A percentile compares a stretch with the other conserved stretches of the same genome.
phyloP scores from a whole-genome alignment of 1,284 basidiomycete genomes.

The Trichosporon ovoides region DNA sequence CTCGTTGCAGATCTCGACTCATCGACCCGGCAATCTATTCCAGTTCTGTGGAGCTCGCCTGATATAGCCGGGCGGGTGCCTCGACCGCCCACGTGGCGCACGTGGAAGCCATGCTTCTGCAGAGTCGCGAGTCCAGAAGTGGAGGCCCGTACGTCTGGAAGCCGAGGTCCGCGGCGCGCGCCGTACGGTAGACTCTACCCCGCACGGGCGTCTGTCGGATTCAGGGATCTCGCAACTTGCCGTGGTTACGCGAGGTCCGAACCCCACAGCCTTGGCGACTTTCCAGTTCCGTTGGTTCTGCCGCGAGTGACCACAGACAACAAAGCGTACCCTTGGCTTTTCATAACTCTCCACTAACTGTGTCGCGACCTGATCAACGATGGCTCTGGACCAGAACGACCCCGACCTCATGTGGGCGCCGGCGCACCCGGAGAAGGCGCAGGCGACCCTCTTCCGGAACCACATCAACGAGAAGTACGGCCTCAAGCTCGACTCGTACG shows the following conservation, averaged over 20 bases:
- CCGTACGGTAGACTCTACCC: neutral
- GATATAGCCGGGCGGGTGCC: no score
- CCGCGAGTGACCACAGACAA: neutral
- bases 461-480: conserved; percentile 57
- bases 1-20: no score
- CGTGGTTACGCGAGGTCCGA: conserved; percentile 5
- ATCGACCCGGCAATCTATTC: no score
- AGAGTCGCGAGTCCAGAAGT: no score
- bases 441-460: conserved; percentile 58
- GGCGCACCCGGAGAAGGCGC: conserved; percentile 52
- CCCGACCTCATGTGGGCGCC: conserved; percentile 54
- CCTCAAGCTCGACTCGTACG: conserved; percentile 57
- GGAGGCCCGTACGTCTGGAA: no score
- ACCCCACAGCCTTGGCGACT: neutral
- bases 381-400: conserved; percentile 20
- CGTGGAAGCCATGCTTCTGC: no score
- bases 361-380: neutral
- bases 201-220: neutral
- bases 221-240: neutral
- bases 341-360: neutral
- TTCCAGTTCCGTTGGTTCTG: neutral
- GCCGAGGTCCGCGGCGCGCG: neutral
- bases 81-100: no score
- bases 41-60: no score
- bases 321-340: neutral